Base-by-base conservation (phyloP, 768 basidiomycete species). In the Leccinellum luteum region DNA sequence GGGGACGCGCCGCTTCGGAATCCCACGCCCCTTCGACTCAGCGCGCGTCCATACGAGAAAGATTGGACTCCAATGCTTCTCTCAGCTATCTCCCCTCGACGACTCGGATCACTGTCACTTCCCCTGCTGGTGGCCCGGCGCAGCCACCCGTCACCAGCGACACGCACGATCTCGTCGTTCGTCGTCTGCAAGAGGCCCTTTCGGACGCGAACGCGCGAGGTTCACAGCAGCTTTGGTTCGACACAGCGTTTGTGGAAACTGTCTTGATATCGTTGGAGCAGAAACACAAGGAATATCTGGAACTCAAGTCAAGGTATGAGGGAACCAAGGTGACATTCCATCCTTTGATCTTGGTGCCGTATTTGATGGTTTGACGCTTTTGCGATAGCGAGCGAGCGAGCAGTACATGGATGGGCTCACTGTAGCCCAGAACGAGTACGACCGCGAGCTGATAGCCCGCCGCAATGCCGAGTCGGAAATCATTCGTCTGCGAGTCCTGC, bases 381-480 rank as follows among this genome's bases (percentile, higher is more conserved):
- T 17, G 35, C 48, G 31, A 32, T 68, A 99, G 96, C 80, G 96
- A 51, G 86, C 90, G 49, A 97, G 93, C 68, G 89, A 90, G 61
- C 90, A 93, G 62, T 95, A 91, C 60, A 90, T 94, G 55, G 90
- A 94, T 60, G 97, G 97, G 43, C 77, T 99, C 43, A 87, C 87
- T 1, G 94, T 95, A 25, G 94, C 96, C 2, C 91, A 94, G 64
- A 87, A 89, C 44, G 97, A 98, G 69, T 98, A 96, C 69, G 95
- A 98, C 68, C 85, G 85, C 52, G 97, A 98, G 72, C 79, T 94
- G 34, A 86, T 90, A 56, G 85, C 87, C 21, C 84, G 96, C 19
- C 85, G 92, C 17, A 94, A 98, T 61, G 90, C 92, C 1, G 94
- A 98, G 74, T 87, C 91, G 0, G 94, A 98, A 74, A 90, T 98